Base-by-base conservation (phyloP, 2,329 filamentous ascomycete genomes). In the Cordyceps pruinosa region DNA sequence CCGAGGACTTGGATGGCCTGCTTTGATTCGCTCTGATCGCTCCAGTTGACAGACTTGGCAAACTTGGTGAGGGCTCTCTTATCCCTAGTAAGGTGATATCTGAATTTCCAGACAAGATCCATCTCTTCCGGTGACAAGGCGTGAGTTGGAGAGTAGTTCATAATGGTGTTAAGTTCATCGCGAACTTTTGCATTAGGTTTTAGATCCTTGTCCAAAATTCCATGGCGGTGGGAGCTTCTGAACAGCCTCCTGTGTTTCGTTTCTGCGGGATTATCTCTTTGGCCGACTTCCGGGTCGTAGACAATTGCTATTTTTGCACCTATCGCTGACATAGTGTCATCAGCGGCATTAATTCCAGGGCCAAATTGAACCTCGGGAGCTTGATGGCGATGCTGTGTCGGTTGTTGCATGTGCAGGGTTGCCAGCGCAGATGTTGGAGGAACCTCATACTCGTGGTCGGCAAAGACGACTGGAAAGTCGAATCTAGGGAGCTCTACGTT, bases 11-110 rank as follows among this genome's bases (percentile, higher is more conserved):
- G 90, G 25, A 94, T 89, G 6, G 93, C 92, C 73, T 97, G 91
- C 59, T 89, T 87, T 4, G 89, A 86, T 76, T 99, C 93, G 60
- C 85, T 84, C 47, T 83, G 81, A 69, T 96, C 93, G 50, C 83
- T 84, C 93, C 94, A 99, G 63, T 95, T 92, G 39, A 97, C 93
- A 0, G 93, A 97, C 71, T 97, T 99, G 69, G 97, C 90, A 64
- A 99, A 96, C 66, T 99, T 99, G 34, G 93, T 99, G 58, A 97
- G 77, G 2, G 93, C 89, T 65, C 88, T 80, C 72, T 99, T 99
- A 69, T 99, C 92, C 58, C 91, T 82, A 1, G 92, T 94, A 23
- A 99, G 74, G 70, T 97, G 93, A 70, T 97, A 96, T 58, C 94
- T 83, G 74, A 97, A 99, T 66, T 95, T 94, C 95, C 95, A 99